phyloP scores from a whole-genome alignment of 441 rosid genomes.

The Euphorbia schlechtendalii region DNA sequence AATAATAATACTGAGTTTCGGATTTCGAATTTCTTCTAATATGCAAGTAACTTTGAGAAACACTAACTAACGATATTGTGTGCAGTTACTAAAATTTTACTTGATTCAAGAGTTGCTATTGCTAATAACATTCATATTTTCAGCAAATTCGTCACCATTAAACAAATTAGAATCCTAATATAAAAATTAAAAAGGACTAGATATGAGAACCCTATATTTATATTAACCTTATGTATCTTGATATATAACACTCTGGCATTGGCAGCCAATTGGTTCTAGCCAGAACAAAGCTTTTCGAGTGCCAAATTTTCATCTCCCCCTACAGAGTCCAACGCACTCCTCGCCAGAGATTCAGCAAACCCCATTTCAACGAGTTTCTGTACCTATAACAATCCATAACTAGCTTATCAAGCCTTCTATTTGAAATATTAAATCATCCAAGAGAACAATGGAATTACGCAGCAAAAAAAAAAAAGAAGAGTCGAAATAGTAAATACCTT shows the following conservation, averaged over 20 bases:
- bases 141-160: too few relatives aligned
- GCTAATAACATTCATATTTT: too few relatives aligned
- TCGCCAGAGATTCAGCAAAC: slow-evolving; percentile 61
- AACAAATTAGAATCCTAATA: neutral
- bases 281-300: slow-evolving; percentile 81
- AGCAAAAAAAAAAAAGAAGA: neutral
- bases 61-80: too few relatives aligned
- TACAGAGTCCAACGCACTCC: slow-evolving; percentile 66
- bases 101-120: too few relatives aligned
- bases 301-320: slow-evolving; percentile 96
- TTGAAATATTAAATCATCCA: neutral
- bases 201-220: slow-evolving; percentile 13
- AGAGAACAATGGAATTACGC: neutral
- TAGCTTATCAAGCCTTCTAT: slow-evolving; percentile 4
- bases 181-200: neutral
- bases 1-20: too few relatives aligned
- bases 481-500: slow-evolving; percentile 42
- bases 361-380: slow-evolving; percentile 94
- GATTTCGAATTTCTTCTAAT: too few relatives aligned
- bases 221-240: slow-evolving; percentile 16
- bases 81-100: too few relatives aligned
- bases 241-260: neutral
- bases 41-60: too few relatives aligned
- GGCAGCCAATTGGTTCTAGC: slow-evolving; percentile 20
- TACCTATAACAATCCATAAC: slow-evolving; percentile 39